These are phyloP conservation scores for Miscanthus sacchariflorus DNA, from an alignment of 202 grass and related monocot genomes.

Conservation along the genomic window DNA sequence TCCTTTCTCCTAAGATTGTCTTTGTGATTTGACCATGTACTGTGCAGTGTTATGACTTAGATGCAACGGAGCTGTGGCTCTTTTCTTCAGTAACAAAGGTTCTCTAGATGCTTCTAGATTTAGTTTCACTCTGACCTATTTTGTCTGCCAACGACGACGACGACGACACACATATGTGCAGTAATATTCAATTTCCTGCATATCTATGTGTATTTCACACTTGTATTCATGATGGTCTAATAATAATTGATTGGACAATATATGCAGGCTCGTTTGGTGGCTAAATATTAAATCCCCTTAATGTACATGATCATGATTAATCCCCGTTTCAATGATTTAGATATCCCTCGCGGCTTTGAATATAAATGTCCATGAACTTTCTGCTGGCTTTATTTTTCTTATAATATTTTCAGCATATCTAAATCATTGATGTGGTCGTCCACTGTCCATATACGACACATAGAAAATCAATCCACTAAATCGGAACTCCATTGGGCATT, in stretches of 20 bases:
- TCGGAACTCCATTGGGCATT: background rate
- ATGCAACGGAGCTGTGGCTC: background rate
- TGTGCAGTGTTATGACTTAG: background rate
- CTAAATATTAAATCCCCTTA: constrained; percentile 2
- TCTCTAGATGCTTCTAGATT: background rate
- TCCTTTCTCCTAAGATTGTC: constrained; percentile 17
- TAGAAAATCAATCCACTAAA: background rate
- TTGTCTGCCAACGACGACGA: background rate
- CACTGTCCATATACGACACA: background rate
- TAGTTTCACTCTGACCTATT: background rate
- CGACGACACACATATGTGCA: background rate
- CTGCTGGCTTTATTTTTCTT: background rate
- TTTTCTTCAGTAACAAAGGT: background rate
- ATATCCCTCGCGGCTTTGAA: background rate
- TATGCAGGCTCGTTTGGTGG: background rate
- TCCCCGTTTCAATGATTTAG: background rate
- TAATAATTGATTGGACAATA: constrained; percentile 17
- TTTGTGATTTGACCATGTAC: constrained; percentile 8
- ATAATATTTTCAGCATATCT: constrained; percentile 1
- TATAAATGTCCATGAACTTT: background rate
- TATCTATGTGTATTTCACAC: background rate
- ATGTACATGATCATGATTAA: too few relatives aligned
- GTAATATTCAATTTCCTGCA: background rate
- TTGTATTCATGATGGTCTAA: constrained; percentile 19
- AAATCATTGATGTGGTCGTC: constrained; percentile 25